Evolutionary conservation across 1,139 yeast species (phyloP).

Genomic region (Groenewaldozyma auringiensis): DNA sequence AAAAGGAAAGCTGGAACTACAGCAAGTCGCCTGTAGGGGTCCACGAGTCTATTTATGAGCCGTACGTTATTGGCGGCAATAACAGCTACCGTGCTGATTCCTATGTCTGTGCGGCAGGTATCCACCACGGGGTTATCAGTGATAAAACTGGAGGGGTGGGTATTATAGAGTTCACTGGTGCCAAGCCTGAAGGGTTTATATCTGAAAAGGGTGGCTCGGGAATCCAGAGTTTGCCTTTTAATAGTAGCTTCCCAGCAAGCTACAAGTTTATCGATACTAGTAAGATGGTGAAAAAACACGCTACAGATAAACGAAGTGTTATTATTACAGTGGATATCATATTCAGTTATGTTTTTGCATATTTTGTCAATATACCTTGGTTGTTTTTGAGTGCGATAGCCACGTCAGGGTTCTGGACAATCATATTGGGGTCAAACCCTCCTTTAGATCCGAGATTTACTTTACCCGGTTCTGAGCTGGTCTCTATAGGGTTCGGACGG

Average conservation of each 20-base stretch:
- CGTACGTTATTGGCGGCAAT: constrained; percentile 66
- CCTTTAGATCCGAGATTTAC: no score
- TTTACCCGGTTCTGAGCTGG: constrained; percentile 45
- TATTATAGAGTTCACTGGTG: constrained; percentile 49
- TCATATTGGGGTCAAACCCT: constrained; percentile 74
- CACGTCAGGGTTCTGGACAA: constrained; percentile 80
- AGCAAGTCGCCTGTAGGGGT: constrained; percentile 73
- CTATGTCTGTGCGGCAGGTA: constrained; percentile 82
- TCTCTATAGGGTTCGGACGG: constrained; percentile 67
- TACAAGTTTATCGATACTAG: constrained; percentile 44
- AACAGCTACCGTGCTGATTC: constrained; percentile 80
- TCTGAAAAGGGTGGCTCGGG: constrained; percentile 38
- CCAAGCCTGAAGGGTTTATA: constrained; percentile 34
- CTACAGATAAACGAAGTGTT: constrained; percentile 58
- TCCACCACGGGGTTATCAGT: constrained; percentile 74
- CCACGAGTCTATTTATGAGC: constrained; percentile 57
- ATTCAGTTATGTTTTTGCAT: constrained; percentile 48
- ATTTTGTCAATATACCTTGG: constrained; percentile 46
- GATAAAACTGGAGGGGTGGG: constrained; percentile 80
- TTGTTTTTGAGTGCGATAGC: constrained; percentile 56
- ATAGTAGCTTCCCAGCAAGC: constrained; percentile 68
- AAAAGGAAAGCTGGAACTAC: constrained; percentile 67
- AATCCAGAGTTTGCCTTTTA: constrained; percentile 52
- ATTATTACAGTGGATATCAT: constrained; percentile 52
- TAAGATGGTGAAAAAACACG: constrained; percentile 35